Percentiles rank a stretch among this genome's conserved stretches.
phyloP scores from a whole-genome alignment of 2,329 filamentous ascomycete species.

The Zalaria obscura region DNA sequence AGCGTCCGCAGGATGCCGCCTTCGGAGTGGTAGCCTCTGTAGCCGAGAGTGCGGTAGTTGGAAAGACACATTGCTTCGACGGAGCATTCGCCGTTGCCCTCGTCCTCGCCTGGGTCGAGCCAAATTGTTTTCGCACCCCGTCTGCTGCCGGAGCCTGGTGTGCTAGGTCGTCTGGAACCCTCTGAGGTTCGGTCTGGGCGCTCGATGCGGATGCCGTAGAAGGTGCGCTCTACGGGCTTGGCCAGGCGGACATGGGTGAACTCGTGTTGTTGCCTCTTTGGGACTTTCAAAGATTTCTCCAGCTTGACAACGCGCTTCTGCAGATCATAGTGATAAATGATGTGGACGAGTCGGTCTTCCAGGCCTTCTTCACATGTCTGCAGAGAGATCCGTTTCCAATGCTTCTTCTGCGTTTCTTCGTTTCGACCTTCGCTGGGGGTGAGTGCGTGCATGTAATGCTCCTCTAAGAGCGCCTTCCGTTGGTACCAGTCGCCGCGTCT shows the following conservation, averaged over 20 bases:
- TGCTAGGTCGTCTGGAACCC: conserved; percentile 18
- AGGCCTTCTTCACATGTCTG: conserved; percentile 75
- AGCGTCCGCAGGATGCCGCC: conserved; percentile 85
- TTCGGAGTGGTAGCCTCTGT: conserved; percentile 91
- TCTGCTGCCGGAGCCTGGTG: conserved; percentile 13
- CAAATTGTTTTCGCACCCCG: conserved; percentile 65
- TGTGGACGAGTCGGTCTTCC: conserved; percentile 75
- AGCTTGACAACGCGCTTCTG: conserved; percentile 90
- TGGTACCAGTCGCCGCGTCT: conserved; percentile 90
- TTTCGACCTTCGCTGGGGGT: conserved; percentile 32
- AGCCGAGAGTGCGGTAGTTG: conserved; percentile 68
- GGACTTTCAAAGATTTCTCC: conserved; percentile 69
- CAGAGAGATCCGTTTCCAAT: conserved; percentile 67
- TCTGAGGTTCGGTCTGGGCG: conserved; percentile 10
- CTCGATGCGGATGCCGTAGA: conserved; percentile 64
- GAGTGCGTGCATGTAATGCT: conserved; percentile 75
- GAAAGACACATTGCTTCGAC: conserved; percentile 93
- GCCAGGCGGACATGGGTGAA: conserved; percentile 74
- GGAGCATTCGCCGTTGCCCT: conserved; percentile 52
- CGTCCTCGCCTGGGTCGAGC: conserved; percentile 49
- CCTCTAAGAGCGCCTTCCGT: conserved; percentile 82
- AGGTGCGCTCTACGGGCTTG: conserved; percentile 59
- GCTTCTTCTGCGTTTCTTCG: conserved; percentile 55
- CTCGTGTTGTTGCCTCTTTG: conserved; percentile 78
- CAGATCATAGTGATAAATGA: conserved; percentile 81